Evolutionary conservation across 768 basidiomycete species (phyloP), one percentile per base, ranked within the genome.

Genomic region (Agaricus sinodeliciosus): DNA sequence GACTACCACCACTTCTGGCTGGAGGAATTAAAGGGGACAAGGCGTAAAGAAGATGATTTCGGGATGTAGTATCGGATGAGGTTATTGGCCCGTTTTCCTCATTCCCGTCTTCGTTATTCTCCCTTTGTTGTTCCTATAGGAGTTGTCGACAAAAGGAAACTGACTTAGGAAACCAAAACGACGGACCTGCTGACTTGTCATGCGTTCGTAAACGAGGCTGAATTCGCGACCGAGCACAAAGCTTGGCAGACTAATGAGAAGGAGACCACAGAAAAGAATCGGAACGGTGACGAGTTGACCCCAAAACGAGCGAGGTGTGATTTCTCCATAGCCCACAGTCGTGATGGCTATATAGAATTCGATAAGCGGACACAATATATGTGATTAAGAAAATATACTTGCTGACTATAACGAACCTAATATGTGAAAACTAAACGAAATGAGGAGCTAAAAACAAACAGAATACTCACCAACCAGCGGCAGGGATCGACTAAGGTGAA

Each of bases 141-240:
- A 22, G 0, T 16, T 51, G 18, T 12, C 2, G 18, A 27, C 15
- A 31, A 15, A 51, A 46, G 49, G 48, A 31, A 31, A 11, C 31
- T 8, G 31, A 15, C 22, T 9, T 18, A 22, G 41, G 1, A 25
- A 26, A 19, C 15, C 9, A 28, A 18, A 37, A 39, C 55, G 73
- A n/a, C 40, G 76, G 79, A 42, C 74, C 69, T 45, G 74, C 66
- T 16, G 63, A 26, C 8, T 68, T 0, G 75, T 76, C 89, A 94
- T 91, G 27, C 75, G 76, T 53, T 94, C 90, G 87, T 92, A 96
- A 1, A 94, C 89, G 11, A 85, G 71, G 55, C 90, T 90, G 65
- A 96, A 96, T 64, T 96, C 92, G 35, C 92, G 72, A 0, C 93
- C 93, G 12, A 96, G 80, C 1, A 96, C 93, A 62, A 96, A 95